Conservation (phyloP, 2,329 filamentous ascomycete species). For the Diaporthe ampelina region DNA sequence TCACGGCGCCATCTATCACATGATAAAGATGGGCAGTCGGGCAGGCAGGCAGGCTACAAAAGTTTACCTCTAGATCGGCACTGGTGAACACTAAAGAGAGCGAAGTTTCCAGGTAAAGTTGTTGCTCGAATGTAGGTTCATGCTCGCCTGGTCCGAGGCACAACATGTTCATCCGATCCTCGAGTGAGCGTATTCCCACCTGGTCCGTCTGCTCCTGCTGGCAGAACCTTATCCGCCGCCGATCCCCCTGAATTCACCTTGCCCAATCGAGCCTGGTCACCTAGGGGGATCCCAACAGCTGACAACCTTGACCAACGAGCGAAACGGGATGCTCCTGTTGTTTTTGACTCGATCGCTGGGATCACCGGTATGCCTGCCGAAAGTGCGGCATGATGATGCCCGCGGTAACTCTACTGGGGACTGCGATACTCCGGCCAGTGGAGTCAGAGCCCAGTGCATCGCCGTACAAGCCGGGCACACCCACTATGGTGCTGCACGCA, state of each 20-base stretch:
- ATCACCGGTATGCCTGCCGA: conserved; percentile 26
- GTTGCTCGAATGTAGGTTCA: background rate
- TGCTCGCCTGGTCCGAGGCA: background rate
- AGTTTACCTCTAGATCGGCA: background rate
- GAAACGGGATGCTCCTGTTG: conserved; percentile 21
- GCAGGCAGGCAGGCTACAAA: background rate
- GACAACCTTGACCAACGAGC: conserved; percentile 4
- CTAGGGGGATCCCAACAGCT: conserved; percentile 26
- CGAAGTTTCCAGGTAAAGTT: background rate
- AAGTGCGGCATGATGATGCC: conserved; percentile 24
- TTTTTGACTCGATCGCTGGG: conserved; percentile 32
- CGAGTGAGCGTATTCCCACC: conserved; percentile 22
- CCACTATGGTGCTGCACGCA: conserved; percentile 12
- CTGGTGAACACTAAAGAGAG: background rate
- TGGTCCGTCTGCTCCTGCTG: conserved; percentile 14
- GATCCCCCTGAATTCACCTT: conserved; percentile 30
- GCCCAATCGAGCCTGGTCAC: conserved; percentile 20
- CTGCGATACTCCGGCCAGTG: conserved; percentile 6
- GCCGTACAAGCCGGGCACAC: conserved; percentile 12
- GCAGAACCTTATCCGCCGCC: conserved; percentile 32
- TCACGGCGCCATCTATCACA: background rate
- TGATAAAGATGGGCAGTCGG: background rate
- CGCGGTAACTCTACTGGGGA: conserved; percentile 19
- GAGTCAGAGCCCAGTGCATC: background rate
- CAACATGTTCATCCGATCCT: conserved; percentile 28